These are phyloP conservation scores for Paspalum vaginatum DNA, from an alignment of 176 grass and related monocot species.

Conservation along the genomic window DNA sequence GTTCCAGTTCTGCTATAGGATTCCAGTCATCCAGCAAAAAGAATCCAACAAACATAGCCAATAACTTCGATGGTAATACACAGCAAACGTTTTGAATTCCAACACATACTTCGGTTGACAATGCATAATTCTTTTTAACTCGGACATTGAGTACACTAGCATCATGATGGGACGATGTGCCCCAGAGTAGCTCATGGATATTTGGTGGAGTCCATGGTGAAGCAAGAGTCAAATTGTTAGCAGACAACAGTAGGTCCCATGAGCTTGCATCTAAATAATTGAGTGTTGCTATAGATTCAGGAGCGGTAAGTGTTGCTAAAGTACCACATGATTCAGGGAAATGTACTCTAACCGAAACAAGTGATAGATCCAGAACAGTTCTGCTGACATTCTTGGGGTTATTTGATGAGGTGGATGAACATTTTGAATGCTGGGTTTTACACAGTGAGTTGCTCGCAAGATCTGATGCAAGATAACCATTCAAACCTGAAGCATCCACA, in stretches of 20 bases:
- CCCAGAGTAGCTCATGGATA: slow-evolving; percentile 66
- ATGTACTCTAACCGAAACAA: slow-evolving; percentile 63
- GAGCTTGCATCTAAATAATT: slow-evolving; percentile 47
- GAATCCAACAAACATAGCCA: slow-evolving; percentile 83
- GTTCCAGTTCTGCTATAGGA: slow-evolving; percentile 51
- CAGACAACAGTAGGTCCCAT: slow-evolving; percentile 77
- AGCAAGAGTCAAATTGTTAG: slow-evolving; percentile 62
- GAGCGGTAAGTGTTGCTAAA: slow-evolving; percentile 67
- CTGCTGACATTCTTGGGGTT: slow-evolving; percentile 37
- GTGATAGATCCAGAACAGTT: slow-evolving; percentile 57
- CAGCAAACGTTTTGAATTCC: slow-evolving; percentile 84
- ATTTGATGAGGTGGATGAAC: slow-evolving; percentile 24
- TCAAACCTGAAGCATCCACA: slow-evolving; percentile 33
- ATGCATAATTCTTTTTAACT: slow-evolving; percentile 63
- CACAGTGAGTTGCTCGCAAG: slow-evolving; percentile 20
- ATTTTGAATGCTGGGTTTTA: slow-evolving; percentile 30
- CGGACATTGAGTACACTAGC: slow-evolving; percentile 62
- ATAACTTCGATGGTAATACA: slow-evolving; percentile 73
- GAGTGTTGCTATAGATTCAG: slow-evolving; percentile 61
- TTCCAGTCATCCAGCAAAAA: slow-evolving; percentile 93
- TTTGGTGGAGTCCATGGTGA: slow-evolving; percentile 63
- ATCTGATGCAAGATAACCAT: slow-evolving; percentile 28
- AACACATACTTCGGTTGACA: slow-evolving; percentile 68
- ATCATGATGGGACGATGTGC: slow-evolving; percentile 60
- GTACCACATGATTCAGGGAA: slow-evolving; percentile 80